A percentile compares a stretch with the other conserved stretches of the same genome.
These are phyloP conservation scores for Nakaseomyces kungkrabaensis DNA, from an alignment of 1,139 yeast species.

Conservation along the genomic window DNA sequence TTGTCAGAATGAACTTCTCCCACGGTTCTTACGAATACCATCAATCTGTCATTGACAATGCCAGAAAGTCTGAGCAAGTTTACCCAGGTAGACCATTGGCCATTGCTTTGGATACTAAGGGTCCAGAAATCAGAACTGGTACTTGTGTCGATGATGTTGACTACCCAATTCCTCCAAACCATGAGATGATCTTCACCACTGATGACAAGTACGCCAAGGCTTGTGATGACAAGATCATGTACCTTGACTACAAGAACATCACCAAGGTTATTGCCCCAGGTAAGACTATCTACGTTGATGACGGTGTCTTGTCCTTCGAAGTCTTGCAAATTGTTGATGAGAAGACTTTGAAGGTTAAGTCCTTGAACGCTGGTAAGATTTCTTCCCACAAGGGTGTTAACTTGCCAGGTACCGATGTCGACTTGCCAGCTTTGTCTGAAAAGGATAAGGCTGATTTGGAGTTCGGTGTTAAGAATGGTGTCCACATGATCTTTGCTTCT, in stretches of 20 bases:
- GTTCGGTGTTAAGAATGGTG: slow-evolving; percentile 94
- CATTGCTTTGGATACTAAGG: slow-evolving; percentile 97
- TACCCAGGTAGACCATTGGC: slow-evolving; percentile 96
- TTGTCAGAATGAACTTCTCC: slow-evolving; percentile 97
- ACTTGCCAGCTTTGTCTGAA: slow-evolving; percentile 93
- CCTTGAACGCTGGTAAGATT: slow-evolving; percentile 90
- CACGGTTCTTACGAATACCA: slow-evolving; percentile 97
- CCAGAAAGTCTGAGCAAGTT: slow-evolving; percentile 83
- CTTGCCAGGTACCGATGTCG: slow-evolving; percentile 97
- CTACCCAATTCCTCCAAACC: slow-evolving; percentile 72
- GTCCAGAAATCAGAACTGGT: slow-evolving; percentile 99
- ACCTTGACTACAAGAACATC: slow-evolving; percentile 88
- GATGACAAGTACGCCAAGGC: slow-evolving; percentile 65
- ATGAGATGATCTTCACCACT: slow-evolving; percentile 88
- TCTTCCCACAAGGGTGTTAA: slow-evolving; percentile 98
- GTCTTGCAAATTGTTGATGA: slow-evolving; percentile 75
- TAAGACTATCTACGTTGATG: slow-evolving; percentile 86
- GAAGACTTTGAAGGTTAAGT: slow-evolving; percentile 69
- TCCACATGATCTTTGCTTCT: slow-evolving; percentile 97
- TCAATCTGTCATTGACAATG: slow-evolving; percentile 90
- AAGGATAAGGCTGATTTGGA: slow-evolving; percentile 85
- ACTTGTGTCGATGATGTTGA: slow-evolving; percentile 71
- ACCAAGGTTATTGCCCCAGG: slow-evolving; percentile 85
- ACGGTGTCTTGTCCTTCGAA: slow-evolving; percentile 93
- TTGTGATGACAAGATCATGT: slow-evolving; percentile 76